Percentiles rank a stretch among this genome's conserved stretches.
phyloP scores from a whole-genome alignment of 1,139 yeast genomes.

The Candida labiduridarum region DNA sequence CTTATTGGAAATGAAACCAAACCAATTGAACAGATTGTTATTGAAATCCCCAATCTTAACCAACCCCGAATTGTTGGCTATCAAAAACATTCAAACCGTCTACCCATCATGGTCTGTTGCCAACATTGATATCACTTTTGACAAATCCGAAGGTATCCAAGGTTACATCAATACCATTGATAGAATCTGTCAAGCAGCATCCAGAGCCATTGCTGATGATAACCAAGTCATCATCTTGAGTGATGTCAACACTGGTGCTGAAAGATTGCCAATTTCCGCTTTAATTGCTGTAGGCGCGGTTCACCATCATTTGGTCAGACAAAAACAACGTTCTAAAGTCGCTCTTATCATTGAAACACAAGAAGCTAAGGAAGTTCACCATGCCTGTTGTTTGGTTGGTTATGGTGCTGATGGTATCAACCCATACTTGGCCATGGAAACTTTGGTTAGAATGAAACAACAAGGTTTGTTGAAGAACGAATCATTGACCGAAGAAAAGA shows the following conservation, averaged over 20 bases:
- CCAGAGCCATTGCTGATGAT: constrained; percentile 77
- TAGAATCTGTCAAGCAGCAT: constrained; percentile 84
- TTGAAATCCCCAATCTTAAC: constrained; percentile 82
- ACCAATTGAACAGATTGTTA: constrained; percentile 86
- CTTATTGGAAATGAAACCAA: constrained; percentile 86
- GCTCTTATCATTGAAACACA: constrained; percentile 92
- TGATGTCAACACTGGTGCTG: constrained; percentile 63
- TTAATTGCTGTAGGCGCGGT: constrained; percentile 95
- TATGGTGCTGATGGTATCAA: constrained; percentile 97
- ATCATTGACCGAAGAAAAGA: constrained; percentile 54
- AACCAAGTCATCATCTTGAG: constrained; percentile 75
- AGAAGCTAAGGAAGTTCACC: constrained; percentile 97
- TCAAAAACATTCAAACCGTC: constrained; percentile 68
- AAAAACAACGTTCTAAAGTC: constrained; percentile 94
- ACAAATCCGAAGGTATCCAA: constrained; percentile 74
- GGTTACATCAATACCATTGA: constrained; percentile 89
- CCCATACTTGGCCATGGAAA: constrained; percentile 92
- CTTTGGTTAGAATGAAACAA: constrained; percentile 78
- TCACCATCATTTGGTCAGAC: constrained; percentile 94
- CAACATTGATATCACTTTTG: constrained; percentile 87
- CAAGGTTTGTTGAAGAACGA: constrained; percentile 74
- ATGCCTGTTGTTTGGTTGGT: constrained; percentile 90
- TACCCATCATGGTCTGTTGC: constrained; percentile 87
- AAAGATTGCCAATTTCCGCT: constrained; percentile 82
- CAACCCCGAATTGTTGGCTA: constrained; percentile 71